Base-by-base conservation (phyloP, 305 asterid species). In the Fraxinus angustifolia region DNA sequence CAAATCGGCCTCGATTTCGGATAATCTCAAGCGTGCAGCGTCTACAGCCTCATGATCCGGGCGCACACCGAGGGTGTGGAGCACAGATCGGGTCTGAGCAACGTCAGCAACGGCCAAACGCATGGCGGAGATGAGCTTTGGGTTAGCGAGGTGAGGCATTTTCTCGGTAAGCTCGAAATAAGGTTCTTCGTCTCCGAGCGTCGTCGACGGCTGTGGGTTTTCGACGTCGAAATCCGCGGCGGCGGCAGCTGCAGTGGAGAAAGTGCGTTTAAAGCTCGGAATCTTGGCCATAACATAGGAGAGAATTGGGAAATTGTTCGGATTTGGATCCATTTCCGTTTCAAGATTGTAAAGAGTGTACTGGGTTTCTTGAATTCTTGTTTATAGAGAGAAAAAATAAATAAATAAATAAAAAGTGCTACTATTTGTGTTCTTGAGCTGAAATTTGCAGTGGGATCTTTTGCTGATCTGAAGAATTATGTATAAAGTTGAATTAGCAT, bases 11-110 rank as follows among this genome's bases (percentile, higher is more conserved):
- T 88, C 91, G 23, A 94, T 83, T 80, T 94, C 97, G 5, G 93
- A 81, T 60, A 94, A 70, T 78, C 87, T 88, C 75, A 87, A 56
- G 75, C 91, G 89, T 2, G 99, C 97, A 16, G 62, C 62, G 80
- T 96, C 99, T 26, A 96, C 91, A 7, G 91, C 72, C 92, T 96
- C 99, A 85, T 94, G 99, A 85, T 92, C 97, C 75, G 99, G 98
- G 4, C 97, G 92, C 79, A 87, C 90, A 0, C 98, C 99, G 2
- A 96, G 90, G 73, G 89, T 79, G 73, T 77, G 85, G 82, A 96
- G 90, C 58, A 87, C 81, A 31, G 95, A 89, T 83, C 99, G 93
- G 81, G 96, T 85, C 81, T 92, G 97, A 50, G 91, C 87, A 53
- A 96, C 94, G 76, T 94, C 98, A 40, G 83, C 82, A 17, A 92